These are phyloP conservation scores for Entomortierella chlamydospora DNA, from an alignment of 192 early-diverging fungal genomes.

Conservation along the genomic window DNA sequence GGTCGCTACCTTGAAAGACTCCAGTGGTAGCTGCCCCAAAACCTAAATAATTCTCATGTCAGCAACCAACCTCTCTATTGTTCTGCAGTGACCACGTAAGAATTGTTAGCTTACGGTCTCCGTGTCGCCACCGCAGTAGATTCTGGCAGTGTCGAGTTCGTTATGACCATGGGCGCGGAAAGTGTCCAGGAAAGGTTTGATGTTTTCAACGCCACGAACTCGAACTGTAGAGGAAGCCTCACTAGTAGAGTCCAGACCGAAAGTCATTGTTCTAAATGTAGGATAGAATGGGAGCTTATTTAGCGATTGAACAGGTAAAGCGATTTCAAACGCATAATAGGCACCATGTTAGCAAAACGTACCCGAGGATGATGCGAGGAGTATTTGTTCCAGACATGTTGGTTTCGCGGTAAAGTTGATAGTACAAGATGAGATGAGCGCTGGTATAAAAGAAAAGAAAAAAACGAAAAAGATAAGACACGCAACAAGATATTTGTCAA, in stretches of 20 bases:
- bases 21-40: constrained; percentile 2
- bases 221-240: constrained; percentile 10
- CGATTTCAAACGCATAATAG: not conserved
- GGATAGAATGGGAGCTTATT: not conserved
- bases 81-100: not conserved
- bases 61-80: too few relatives aligned
- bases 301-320: not conserved
- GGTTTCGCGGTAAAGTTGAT: not conserved
- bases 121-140: constrained; percentile 41
- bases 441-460: not conserved
- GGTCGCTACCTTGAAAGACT: constrained; percentile 60
- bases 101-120: not conserved
- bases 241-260: constrained; percentile 21
- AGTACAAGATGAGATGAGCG: not conserved
- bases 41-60: not conserved
- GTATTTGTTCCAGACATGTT: not conserved
- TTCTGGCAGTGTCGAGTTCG: constrained; percentile 54
- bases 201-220: constrained; percentile 21
- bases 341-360: not conserved
- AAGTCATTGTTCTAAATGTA: constrained; percentile 42
- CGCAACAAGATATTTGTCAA: not conserved
- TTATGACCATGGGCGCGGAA: constrained; percentile 29
- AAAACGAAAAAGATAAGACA: not conserved
- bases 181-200: constrained; percentile 19
- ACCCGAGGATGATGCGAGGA: constrained; percentile 26